These are phyloP conservation scores for Calamus simplicifolius DNA, from an alignment of 176 grass and related monocot species.

Conservation along the genomic window DNA sequence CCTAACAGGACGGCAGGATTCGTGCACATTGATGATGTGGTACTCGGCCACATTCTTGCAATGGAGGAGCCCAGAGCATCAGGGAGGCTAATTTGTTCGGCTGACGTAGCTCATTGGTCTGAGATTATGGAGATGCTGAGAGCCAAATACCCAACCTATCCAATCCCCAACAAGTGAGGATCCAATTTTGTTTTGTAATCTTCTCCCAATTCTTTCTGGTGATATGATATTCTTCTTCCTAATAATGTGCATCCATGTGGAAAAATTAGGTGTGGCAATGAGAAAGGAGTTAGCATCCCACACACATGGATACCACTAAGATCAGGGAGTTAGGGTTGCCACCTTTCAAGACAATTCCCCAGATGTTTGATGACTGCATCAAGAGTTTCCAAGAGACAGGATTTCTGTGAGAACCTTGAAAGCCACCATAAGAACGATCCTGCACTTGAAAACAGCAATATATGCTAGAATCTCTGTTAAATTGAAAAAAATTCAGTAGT, in stretches of 20 bases:
- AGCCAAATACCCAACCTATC: conserved; percentile 50
- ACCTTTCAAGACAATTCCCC: conserved; percentile 27
- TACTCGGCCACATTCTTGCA: conserved; percentile 57
- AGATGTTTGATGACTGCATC: conserved; percentile 85
- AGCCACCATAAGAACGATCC: too few species aligned
- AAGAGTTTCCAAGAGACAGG: conserved; percentile 64
- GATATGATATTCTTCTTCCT: too few species aligned
- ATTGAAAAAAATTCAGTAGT: too few species aligned
- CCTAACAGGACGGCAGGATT: conserved; percentile 67
- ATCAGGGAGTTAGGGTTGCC: conserved; percentile 28
- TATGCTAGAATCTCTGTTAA: too few species aligned
- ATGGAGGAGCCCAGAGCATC: conserved; percentile 67
- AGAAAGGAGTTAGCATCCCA: conserved; percentile 43
- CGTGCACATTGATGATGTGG: conserved; percentile 72
- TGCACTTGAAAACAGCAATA: too few species aligned
- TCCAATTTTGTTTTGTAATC: not conserved
- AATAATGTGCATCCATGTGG: too few species aligned
- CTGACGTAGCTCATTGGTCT: conserved; percentile 59
- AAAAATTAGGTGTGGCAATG: conserved; percentile 33
- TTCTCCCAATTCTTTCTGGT: not conserved
- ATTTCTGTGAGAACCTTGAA: conserved; percentile 15
- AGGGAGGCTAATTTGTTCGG: conserved; percentile 63
- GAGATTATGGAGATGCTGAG: conserved; percentile 45
- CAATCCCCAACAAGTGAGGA: conserved; percentile 35
- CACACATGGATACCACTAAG: conserved; percentile 73